phyloP scores from a whole-genome alignment of 306 rosid genomes.

The Hippophae rhamnoides region DNA sequence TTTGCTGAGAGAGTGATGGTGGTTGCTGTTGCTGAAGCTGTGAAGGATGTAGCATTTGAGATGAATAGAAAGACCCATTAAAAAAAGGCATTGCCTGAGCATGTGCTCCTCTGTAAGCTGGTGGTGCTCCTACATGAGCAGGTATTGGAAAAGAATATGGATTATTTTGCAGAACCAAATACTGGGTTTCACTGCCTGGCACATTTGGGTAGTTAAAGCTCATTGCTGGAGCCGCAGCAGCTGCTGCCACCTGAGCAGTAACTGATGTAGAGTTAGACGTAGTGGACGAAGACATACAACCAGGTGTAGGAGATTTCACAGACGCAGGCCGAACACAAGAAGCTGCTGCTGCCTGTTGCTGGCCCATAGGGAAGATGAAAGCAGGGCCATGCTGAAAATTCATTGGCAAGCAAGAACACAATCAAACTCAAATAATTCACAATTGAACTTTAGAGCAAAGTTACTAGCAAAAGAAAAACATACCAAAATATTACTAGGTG shows the following conservation, averaged over 20 bases:
- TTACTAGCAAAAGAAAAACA: background rate
- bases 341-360: conserved; percentile 77
- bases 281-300: conserved; percentile 35
- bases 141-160: conserved; percentile 83
- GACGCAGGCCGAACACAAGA: conserved; percentile 68
- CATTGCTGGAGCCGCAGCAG: conserved; percentile 57
- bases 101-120: conserved; percentile 76
- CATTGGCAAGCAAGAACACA: background rate
- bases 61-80: conserved; percentile 74
- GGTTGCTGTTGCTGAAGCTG: conserved; percentile 63
- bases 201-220: conserved; percentile 78
- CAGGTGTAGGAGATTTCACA: conserved; percentile 52
- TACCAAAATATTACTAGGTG: conserved; percentile 83
- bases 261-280: conserved; percentile 32
- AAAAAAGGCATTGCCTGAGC: conserved; percentile 70
- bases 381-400: conserved; percentile 78
- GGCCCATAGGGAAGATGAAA: conserved; percentile 75
- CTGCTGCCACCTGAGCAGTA: conserved; percentile 29
- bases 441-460: background rate
- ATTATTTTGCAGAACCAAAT: conserved; percentile 78
- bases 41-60: conserved; percentile 81
- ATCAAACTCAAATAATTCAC: background rate
- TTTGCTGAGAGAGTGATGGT: conserved; percentile 57
- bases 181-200: conserved; percentile 72
- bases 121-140: conserved; percentile 76